phyloP scores from a whole-genome alignment of 371 early-diverging fungal genomes.

The Umbelopsis sp. region DNA sequence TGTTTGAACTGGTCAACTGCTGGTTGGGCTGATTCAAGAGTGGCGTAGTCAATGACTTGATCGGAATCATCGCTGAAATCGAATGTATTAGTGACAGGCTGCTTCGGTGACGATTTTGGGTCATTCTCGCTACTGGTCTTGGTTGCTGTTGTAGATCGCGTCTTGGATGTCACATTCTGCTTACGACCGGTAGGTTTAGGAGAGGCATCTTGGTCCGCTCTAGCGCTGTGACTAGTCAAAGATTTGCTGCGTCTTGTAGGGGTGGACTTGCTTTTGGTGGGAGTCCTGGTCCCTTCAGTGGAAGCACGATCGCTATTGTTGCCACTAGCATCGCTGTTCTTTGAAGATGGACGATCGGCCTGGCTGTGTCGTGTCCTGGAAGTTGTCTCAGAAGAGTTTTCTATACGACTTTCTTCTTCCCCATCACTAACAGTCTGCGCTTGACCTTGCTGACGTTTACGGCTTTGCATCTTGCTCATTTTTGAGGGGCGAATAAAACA shows the following conservation, averaged over 20 bases:
- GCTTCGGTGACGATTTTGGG: neutral
- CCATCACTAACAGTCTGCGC: conserved; percentile 1
- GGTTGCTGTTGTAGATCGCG: neutral
- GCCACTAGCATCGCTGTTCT: neutral
- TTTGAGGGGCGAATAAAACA: neutral
- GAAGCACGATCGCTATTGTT: neutral
- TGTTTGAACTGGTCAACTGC: neutral
- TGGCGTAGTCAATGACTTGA: conserved; percentile 1
- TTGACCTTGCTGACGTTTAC: conserved; percentile 10
- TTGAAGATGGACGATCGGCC: neutral
- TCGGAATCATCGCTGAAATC: neutral
- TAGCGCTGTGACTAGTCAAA: neutral
- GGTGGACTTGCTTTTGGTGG: neutral
- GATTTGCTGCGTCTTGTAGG: conserved; percentile 9
- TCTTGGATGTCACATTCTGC: neutral
- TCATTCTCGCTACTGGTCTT: neutral
- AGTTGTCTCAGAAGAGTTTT: neutral
- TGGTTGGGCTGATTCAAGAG: neutral
- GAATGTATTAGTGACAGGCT: neutral
- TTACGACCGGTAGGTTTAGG: neutral
- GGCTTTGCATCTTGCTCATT: conserved; percentile 14
- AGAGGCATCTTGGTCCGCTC: neutral
- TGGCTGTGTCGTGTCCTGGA: neutral
- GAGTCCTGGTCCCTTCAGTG: neutral
- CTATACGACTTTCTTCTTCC: neutral